Base-by-base conservation (phyloP, 1,139 yeast genomes). In the Candida smagusa region DNA sequence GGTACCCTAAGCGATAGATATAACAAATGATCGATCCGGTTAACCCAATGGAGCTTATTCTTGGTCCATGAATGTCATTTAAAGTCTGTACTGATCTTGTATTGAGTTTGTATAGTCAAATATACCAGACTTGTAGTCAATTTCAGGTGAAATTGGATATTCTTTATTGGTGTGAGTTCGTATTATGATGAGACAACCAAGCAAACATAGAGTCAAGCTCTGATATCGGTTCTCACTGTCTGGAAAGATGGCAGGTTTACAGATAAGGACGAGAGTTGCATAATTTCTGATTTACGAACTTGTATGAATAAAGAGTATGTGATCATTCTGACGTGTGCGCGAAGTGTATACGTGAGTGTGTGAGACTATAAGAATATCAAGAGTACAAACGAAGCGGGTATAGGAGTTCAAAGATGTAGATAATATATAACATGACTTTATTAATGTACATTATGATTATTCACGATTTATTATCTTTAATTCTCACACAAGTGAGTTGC, bases 21-120 rank as follows among this genome's bases (percentile, higher is more conserved):
- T 84, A 79, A 76, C 88, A 81, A 81, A 77, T 82, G 81, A 51
- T 55, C 56, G 50, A 45, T 48, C 19, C 49, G 59, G 61, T 68
- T 71, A 82, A 84, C 94, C 75, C 92, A 83, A 84, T 84, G 94
- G 92, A 84, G 94, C 94, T 84, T 82, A 84, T 83, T 82, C 83
- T 79, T 71, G 78, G 62, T 57, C 68, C 78, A 79, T 77, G 84
- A 68, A 76, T 69, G 74, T 67, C 75, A 47, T 58, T 46, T 49
- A 52, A 61, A 63, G 68, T 60, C 55, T 56, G 72, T 33, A 39
- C 47, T 43, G 30, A 28, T 40, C 32, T 9, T 13, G 9, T 36
- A 39, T 36, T 36, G 46, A 37, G 46, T 45, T 45, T 49, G 89
- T 78, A 77, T 77, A 66, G 86, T 84, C 90, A 66, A 70, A 82